Evolutionary conservation across 306 rosid species (phyloP), one percentile per base, ranked within the genome.

Genomic region (Vigna radiata): DNA sequence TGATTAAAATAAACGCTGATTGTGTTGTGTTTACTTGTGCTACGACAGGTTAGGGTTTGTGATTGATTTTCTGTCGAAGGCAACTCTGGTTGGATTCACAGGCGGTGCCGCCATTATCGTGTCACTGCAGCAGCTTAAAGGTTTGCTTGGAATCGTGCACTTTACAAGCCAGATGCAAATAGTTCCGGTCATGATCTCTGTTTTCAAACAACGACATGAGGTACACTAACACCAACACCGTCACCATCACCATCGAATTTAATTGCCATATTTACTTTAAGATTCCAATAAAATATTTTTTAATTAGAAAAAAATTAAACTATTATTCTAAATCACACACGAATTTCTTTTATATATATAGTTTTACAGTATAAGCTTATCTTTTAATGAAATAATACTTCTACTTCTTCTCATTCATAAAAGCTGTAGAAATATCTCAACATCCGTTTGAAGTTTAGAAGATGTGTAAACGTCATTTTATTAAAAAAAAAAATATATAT

Each of bases 51-150:
- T 96, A 54, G 99, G 99, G 0, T 91, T 96, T 78, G 50, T 96
- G 16, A 96, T 96, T 52, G 98, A 96, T 89, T 96, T 92, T 85
- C 93, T 96, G 29, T 92, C 99, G 13, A 96, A 88, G 85, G 94
- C 99, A 39, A 96, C 98, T 1, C 80, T 96, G 39, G 87, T 96
- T 71, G 99, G 98, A 41, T 92, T 96, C 86, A 96, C 84, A 87
- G 99, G 96, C 0, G 99, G 98, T 55, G 97, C 98, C 55, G 97
- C 99, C 8, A 89, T 96, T 49, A 92, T 96, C 54, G 99, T 96
- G 68, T 88, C 95, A 43, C 72, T 96, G 19, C 99, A 96, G 52
- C 99, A 92, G 64, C 83, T 92, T 41, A 96, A 96, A 86, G 98
- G 96, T 78, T 88, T 92, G 75, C 99, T 96, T 60, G 98, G 99